Conservation (phyloP, 495 filamentous ascomycete genomes). For the Penicillium daleae region DNA sequence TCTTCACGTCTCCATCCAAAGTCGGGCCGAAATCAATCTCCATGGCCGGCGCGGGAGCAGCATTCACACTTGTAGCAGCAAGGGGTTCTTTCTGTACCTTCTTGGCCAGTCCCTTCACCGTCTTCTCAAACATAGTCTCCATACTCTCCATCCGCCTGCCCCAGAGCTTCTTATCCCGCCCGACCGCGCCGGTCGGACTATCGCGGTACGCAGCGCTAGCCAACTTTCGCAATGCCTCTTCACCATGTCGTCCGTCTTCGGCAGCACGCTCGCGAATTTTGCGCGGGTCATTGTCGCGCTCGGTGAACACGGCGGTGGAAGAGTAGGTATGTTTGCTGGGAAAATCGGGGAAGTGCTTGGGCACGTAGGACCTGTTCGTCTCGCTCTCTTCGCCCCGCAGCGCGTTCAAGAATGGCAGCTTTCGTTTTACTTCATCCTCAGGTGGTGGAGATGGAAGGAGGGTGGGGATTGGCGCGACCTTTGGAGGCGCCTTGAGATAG, state of each 20-base stretch:
- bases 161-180: slow-evolving; percentile 50
- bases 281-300: slow-evolving; percentile 68
- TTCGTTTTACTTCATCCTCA: slow-evolving; percentile 44
- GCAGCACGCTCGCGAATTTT: slow-evolving; percentile 74
- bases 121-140: slow-evolving; percentile 57
- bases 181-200: slow-evolving; percentile 41
- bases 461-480: slow-evolving; percentile 34
- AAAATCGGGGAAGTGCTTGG: slow-evolving; percentile 68
- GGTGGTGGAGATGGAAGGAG: slow-evolving; percentile 53
- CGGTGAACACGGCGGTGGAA: slow-evolving; percentile 65
- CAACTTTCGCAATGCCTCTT: slow-evolving; percentile 72
- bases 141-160: slow-evolving; percentile 47
- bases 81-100: slow-evolving; percentile 34
- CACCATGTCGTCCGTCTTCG: slow-evolving; percentile 71
- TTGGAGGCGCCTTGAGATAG: slow-evolving; percentile 41
- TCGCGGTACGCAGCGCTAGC: slow-evolving; percentile 56
- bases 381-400: slow-evolving; percentile 58
- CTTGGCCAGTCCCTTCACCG: slow-evolving; percentile 43
- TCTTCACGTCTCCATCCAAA: slow-evolving; percentile 34
- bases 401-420: slow-evolving; percentile 54
- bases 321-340: slow-evolving; percentile 77
- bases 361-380: slow-evolving; percentile 57
- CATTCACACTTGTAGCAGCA: slow-evolving; percentile 1
- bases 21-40: slow-evolving; percentile 39
- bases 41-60: slow-evolving; percentile 27